Evolutionary conservation across 225 moss, liverwort and hornwort species (phyloP).

Genomic region (Pseudoscleropodium purum): DNA sequence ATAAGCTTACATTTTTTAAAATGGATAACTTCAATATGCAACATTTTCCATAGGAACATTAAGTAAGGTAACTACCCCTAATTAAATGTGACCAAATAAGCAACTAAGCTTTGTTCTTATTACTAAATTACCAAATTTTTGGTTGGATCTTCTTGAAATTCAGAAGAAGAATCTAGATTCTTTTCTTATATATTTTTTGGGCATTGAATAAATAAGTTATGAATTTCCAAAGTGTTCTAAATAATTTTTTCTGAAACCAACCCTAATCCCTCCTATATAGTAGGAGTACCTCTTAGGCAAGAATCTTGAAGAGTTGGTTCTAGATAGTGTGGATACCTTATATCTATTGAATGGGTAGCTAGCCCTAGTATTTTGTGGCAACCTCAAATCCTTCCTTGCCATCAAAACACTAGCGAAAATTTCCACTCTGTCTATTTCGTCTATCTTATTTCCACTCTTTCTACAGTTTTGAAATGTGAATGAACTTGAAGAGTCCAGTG

Average conservation of each 20-base stretch:
- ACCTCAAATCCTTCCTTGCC: neutral
- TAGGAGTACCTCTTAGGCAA: neutral
- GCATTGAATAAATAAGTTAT: neutral
- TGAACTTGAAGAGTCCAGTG: neutral
- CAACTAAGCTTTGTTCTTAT: neutral
- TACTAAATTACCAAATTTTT: too few species aligned
- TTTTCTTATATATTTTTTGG: too few species aligned
- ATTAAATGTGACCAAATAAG: too few species aligned
- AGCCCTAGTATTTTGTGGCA: neutral
- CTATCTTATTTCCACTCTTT: neutral
- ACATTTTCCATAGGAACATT: rapidly evolving
- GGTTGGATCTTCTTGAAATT: neutral
- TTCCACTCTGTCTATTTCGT: neutral
- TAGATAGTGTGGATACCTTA: neutral
- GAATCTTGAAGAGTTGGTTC: neutral
- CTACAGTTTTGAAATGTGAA: neutral
- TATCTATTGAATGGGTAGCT: neutral
- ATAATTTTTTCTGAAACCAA: too few species aligned
- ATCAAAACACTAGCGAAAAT: neutral
- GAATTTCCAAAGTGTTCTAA: neutral
- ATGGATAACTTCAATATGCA: neutral
- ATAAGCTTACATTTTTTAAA: neutral
- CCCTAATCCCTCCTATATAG: neutral
- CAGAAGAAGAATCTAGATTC: neutral
- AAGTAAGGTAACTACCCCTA: neutral